These are phyloP conservation scores for Penicillium sp. DNA, from an alignment of 2,329 filamentous ascomycete genomes.

Conservation along the genomic window DNA sequence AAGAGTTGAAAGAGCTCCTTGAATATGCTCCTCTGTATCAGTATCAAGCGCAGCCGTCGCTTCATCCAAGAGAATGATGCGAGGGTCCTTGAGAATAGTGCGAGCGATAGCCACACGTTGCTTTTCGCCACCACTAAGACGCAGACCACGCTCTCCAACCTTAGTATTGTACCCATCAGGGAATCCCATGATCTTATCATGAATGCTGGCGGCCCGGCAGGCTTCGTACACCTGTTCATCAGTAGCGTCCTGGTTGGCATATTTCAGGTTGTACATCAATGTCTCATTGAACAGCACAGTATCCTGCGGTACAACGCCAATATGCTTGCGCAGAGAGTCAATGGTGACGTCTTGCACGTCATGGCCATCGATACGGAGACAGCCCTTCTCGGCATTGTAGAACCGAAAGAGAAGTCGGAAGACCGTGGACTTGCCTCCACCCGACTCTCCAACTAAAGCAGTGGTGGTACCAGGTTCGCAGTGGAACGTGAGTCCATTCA, in stretches of 20 bases:
- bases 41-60: slow-evolving; percentile 89
- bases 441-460: slow-evolving; percentile 93
- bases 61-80: slow-evolving; percentile 90
- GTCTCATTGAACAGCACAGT: slow-evolving; percentile 94
- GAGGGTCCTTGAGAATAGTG: slow-evolving; percentile 87
- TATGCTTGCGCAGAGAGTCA: slow-evolving; percentile 85
- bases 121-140: slow-evolving; percentile 87
- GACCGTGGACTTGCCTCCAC: slow-evolving; percentile 93
- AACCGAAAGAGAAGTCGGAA: slow-evolving; percentile 96
- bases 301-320: slow-evolving; percentile 96
- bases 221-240: slow-evolving; percentile 80
- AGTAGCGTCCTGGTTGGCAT: slow-evolving; percentile 77
- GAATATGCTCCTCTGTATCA: slow-evolving; percentile 90
- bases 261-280: slow-evolving; percentile 91
- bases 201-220: slow-evolving; percentile 83
- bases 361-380: slow-evolving; percentile 79
- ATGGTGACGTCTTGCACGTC: slow-evolving; percentile 87
- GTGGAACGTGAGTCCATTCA: slow-evolving; percentile 80
- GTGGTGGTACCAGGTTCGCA: slow-evolving; percentile 90
- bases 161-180: slow-evolving; percentile 86
- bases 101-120: slow-evolving; percentile 91
- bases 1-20: slow-evolving; percentile 78
- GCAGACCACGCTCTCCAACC: slow-evolving; percentile 84
- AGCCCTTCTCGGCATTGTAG: slow-evolving; percentile 80
- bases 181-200: slow-evolving; percentile 87